Percentiles rank a stretch among this genome's conserved stretches.
These are phyloP conservation scores for Schoenoplectus triqueter DNA, from an alignment of 202 grass and related monocot species.

Conservation along the genomic window DNA sequence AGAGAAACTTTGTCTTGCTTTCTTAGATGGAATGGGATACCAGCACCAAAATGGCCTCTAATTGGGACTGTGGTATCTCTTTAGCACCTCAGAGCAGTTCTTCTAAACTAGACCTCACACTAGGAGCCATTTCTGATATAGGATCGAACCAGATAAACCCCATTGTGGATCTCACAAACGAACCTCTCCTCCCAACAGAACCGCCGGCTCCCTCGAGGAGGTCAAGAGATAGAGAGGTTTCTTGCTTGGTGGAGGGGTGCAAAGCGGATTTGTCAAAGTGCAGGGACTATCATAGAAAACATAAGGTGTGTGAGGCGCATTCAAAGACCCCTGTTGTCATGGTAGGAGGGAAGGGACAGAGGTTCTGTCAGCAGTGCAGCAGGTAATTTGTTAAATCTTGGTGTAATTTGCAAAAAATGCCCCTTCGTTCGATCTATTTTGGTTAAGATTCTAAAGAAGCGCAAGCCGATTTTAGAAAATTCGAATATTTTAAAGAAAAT, in stretches of 20 bases:
- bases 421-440: not conserved
- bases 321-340: slow-evolving; percentile 80
- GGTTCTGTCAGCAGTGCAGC: slow-evolving; percentile 97
- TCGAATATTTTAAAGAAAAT: not conserved
- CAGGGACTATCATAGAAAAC: slow-evolving; percentile 84
- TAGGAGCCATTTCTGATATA: slow-evolving; percentile 51
- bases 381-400: slow-evolving; percentile 48
- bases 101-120: slow-evolving; percentile 67
- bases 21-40: slow-evolving; percentile 33
- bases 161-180: not conserved
- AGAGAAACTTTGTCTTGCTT: slow-evolving; percentile 16
- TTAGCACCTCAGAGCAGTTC: slow-evolving; percentile 28
- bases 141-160: not conserved
- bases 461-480: not conserved
- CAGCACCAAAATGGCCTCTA: slow-evolving; percentile 20
- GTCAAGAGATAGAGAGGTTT: slow-evolving; percentile 43
- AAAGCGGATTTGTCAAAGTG: slow-evolving; percentile 63
- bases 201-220: slow-evolving; percentile 35
- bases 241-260: slow-evolving; percentile 76
- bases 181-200: not conserved
- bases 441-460: not conserved
- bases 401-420: not conserved
- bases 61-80: slow-evolving; percentile 32
- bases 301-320: slow-evolving; percentile 87
- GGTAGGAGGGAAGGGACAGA: slow-evolving; percentile 73